phyloP scores from a whole-genome alignment of 2,329 filamentous ascomycete genomes.

The Beauveria brongniartii region DNA sequence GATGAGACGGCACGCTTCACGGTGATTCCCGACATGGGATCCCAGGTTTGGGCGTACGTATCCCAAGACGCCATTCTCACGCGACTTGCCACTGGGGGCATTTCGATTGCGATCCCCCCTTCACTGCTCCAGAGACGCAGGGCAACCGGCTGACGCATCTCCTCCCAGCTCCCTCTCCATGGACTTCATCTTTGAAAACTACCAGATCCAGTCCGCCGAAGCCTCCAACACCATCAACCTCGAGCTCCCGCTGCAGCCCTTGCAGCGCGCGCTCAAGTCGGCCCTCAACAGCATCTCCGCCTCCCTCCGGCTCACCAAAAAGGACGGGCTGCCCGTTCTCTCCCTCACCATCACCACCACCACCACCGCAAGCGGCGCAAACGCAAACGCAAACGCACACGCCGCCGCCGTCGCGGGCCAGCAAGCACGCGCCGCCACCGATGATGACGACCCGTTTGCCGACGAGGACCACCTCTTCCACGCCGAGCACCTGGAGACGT shows the following conservation, averaged over 20 bases:
- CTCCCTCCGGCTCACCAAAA: conserved; percentile 85
- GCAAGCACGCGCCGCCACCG: conserved; percentile 16
- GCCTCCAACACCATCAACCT: conserved; percentile 87
- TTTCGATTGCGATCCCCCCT: background rate
- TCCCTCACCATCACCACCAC: conserved; percentile 83
- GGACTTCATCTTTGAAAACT: conserved; percentile 82
- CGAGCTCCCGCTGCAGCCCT: conserved; percentile 79
- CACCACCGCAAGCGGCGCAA: conserved; percentile 39
- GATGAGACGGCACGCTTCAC: conserved; percentile 87
- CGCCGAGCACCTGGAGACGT: conserved; percentile 46
- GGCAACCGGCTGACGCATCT: background rate
- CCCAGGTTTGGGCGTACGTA: conserved; percentile 89
- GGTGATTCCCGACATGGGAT: conserved; percentile 87
- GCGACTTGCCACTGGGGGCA: no score
- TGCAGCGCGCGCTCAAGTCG: conserved; percentile 87
- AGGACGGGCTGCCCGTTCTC: conserved; percentile 76
- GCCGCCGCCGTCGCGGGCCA: conserved; percentile 15
- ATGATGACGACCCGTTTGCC: conserved; percentile 30
- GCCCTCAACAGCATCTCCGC: conserved; percentile 74
- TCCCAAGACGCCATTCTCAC: background rate
- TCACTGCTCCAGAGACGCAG: background rate
- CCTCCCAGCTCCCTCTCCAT: conserved; percentile 45
- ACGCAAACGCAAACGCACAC: conserved; percentile 24
- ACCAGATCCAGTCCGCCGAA: conserved; percentile 78
- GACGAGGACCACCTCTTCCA: conserved; percentile 39